Evolutionary conservation across 495 filamentous ascomycete species (phyloP).

Genomic region (Aspergillus carlsbadensis): DNA sequence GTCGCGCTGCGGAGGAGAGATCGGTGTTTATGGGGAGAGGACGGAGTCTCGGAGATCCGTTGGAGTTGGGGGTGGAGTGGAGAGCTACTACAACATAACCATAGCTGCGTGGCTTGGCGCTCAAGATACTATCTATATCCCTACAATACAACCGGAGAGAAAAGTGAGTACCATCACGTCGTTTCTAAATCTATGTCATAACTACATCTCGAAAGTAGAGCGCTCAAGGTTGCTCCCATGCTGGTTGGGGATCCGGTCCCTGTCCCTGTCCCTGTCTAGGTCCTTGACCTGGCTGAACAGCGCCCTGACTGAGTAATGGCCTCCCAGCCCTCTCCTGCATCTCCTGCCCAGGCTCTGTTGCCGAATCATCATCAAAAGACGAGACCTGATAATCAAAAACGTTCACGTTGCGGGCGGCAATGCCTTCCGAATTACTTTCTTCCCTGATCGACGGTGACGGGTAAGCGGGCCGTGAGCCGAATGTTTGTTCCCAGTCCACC

Average conservation of each 20-base stretch:
- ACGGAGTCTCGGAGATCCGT: neutral
- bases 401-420: constrained; percentile 29
- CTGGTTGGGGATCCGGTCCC: neutral
- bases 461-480: constrained; percentile 7
- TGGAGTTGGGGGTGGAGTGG: neutral
- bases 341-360: constrained; percentile 28
- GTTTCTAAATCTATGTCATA: neutral
- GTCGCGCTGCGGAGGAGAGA: neutral
- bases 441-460: constrained; percentile 13
- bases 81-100: no score
- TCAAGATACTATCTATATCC: no score
- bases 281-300: constrained; percentile 12
- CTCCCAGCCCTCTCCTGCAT: constrained; percentile 37
- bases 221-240: constrained; percentile 5
- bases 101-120: neutral
- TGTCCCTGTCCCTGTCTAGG: no score
- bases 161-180: no score
- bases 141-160: no score
- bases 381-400: constrained; percentile 45
- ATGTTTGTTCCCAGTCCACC: neutral
- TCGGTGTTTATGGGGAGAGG: neutral
- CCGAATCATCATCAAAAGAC: constrained; percentile 32
- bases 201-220: no score
- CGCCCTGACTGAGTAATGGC: constrained; percentile 23
- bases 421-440: neutral